Conservation (phyloP, 495 filamentous ascomycete genomes). For the Parachaetomium inaequale region DNA sequence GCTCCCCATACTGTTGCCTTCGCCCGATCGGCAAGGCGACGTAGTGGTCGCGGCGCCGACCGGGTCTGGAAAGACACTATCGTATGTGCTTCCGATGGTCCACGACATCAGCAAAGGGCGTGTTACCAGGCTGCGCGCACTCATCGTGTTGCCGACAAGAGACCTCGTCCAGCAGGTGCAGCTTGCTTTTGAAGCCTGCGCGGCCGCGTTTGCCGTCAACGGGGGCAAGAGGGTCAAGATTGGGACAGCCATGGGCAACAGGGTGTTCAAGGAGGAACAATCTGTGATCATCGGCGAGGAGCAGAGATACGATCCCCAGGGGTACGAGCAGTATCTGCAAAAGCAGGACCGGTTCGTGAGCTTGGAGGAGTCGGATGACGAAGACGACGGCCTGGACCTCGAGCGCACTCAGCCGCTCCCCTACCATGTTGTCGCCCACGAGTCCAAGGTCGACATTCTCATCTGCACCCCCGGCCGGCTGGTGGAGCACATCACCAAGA, state of each 20-base stretch:
- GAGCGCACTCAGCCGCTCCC: slow-evolving; percentile 40
- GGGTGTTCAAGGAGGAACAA: slow-evolving; percentile 73
- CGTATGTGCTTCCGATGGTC: slow-evolving; percentile 84
- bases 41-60: slow-evolving; percentile 85
- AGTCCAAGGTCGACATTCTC: slow-evolving; percentile 78
- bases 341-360: slow-evolving; percentile 18
- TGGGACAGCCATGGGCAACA: slow-evolving; percentile 76
- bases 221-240: slow-evolving; percentile 64
- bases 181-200: slow-evolving; percentile 65
- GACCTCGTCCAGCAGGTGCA: slow-evolving; percentile 83
- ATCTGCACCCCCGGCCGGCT: slow-evolving; percentile 90
- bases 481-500: slow-evolving; percentile 83
- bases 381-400: slow-evolving; percentile 6
- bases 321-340: slow-evolving; percentile 28
- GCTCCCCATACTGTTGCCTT: slow-evolving; percentile 69
- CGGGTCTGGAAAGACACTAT: slow-evolving; percentile 89
- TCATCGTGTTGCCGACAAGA: slow-evolving; percentile 85
- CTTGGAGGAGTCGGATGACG: slow-evolving; percentile 27
- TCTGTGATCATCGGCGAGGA: slow-evolving; percentile 57
- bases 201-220: slow-evolving; percentile 42
- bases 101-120: slow-evolving; percentile 60
- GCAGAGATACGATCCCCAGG: slow-evolving; percentile 44
- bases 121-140: slow-evolving; percentile 61
- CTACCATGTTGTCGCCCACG: slow-evolving; percentile 58
- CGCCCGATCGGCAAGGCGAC: slow-evolving; percentile 59